Percentiles rank a stretch among this genome's conserved stretches.
phyloP scores from a whole-genome alignment of 2,329 filamentous ascomycete species.

The Macroventuria anomochaeta region DNA sequence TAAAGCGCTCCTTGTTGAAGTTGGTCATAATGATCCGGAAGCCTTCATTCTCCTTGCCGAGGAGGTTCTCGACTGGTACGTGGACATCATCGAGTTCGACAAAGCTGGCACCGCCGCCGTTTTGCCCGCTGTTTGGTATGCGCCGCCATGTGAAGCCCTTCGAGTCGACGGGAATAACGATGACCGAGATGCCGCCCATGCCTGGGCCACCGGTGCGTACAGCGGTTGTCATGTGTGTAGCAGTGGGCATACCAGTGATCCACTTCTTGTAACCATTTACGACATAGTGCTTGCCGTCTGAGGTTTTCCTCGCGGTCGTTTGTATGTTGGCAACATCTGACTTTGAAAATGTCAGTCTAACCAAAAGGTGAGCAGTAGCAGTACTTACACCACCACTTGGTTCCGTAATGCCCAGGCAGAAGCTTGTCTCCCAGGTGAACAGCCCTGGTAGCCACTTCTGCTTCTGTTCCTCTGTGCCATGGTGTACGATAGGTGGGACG shows the following conservation, averaged over 20 bases:
- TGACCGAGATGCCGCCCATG: slow-evolving; percentile 61
- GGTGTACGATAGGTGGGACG: slow-evolving; percentile 67
- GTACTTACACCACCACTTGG: slow-evolving; percentile 57
- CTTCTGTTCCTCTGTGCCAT: slow-evolving; percentile 67
- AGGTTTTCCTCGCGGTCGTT: slow-evolving; percentile 72
- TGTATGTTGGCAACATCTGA: slow-evolving; percentile 70
- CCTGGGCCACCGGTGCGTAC: slow-evolving; percentile 65
- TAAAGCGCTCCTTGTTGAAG: slow-evolving; percentile 62
- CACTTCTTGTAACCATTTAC: slow-evolving; percentile 74
- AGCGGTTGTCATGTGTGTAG: slow-evolving; percentile 67
- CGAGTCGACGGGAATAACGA: slow-evolving; percentile 61
- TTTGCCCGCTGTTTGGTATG: slow-evolving; percentile 71
- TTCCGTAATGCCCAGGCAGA: slow-evolving; percentile 71
- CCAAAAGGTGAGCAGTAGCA: not conserved
- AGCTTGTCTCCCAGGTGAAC: slow-evolving; percentile 64
- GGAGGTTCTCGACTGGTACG: slow-evolving; percentile 61
- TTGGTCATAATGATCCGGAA: slow-evolving; percentile 66
- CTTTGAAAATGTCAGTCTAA: slow-evolving; percentile 21
- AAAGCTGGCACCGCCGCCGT: slow-evolving; percentile 66
- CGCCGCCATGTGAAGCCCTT: slow-evolving; percentile 60
- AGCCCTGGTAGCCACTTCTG: slow-evolving; percentile 64
- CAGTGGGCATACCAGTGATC: slow-evolving; percentile 69
- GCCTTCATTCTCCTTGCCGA: slow-evolving; percentile 62
- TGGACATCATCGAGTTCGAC: slow-evolving; percentile 63
- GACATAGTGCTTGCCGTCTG: slow-evolving; percentile 73